Conservation (phyloP, 768 basidiomycete genomes). For the Boletales sp. region DNA sequence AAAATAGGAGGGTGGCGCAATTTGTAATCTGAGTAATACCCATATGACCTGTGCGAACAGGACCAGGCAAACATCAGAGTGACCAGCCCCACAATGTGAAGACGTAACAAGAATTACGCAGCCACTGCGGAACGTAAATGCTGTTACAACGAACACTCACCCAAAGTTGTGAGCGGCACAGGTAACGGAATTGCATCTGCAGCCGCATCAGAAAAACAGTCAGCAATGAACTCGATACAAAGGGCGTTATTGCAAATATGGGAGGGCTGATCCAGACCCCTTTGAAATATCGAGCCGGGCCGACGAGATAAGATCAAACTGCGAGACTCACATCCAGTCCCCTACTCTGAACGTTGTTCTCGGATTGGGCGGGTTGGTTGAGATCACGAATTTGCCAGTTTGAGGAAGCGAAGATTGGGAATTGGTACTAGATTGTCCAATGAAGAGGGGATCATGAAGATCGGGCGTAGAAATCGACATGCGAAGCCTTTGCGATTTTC, state of each 20-base stretch:
- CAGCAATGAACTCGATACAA: constrained; percentile 4
- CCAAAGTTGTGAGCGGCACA: constrained; percentile 86
- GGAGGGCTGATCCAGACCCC: constrained; percentile 15
- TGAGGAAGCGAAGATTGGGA: constrained; percentile 4
- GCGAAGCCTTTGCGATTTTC: constrained; percentile 23
- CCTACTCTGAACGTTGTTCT: constrained; percentile 63
- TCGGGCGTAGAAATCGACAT: constrained; percentile 34
- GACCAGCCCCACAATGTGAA: too few relatives aligned
- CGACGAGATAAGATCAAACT: constrained; percentile 17
- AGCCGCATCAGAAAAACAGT: background rate
- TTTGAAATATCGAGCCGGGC: constrained; percentile 6
- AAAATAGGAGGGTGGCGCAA: constrained; percentile 27
- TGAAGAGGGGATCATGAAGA: constrained; percentile 23
- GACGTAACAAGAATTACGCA: background rate
- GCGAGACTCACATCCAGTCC: constrained; percentile 73
- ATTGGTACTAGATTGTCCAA: constrained; percentile 1
- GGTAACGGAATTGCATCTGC: constrained; percentile 60
- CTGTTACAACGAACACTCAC: constrained; percentile 42
- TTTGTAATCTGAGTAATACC: constrained; percentile 22
- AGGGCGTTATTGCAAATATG: constrained; percentile 1
- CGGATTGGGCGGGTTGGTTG: constrained; percentile 70
- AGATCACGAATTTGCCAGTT: constrained; percentile 50
- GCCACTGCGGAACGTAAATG: constrained; percentile 7
- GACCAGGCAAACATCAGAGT: background rate
- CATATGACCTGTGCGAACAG: constrained; percentile 17